Evolutionary conservation across 176 grass and related monocot genomes (phyloP).

Genomic region (Tuctoria greenei): DNA sequence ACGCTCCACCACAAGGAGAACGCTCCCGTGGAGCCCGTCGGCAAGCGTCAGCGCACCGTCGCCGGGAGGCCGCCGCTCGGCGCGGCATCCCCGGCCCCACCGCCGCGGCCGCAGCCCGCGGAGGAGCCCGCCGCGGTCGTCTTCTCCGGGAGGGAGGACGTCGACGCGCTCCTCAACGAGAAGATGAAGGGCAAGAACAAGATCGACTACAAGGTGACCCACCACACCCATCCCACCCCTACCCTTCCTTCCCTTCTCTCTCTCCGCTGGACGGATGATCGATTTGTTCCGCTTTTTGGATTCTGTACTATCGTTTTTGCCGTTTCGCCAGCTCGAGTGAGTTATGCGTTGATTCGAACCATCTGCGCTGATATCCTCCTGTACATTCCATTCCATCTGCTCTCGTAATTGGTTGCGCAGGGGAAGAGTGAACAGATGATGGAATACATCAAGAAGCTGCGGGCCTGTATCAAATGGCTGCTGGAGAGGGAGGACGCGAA

Average conservation of each 20-base stretch:
- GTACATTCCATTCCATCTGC: no score
- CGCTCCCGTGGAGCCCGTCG: not conserved
- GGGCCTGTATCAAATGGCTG: constrained; percentile 68
- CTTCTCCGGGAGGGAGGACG: constrained; percentile 55
- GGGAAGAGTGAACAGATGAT: constrained; percentile 76
- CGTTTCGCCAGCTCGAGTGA: no score
- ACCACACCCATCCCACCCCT: not conserved
- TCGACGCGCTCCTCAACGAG: constrained; percentile 61
- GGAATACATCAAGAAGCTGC: constrained; percentile 76
- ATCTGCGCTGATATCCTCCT: no score
- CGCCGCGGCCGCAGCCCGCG: no score
- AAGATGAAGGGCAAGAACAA: constrained; percentile 88
- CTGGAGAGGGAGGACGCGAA: constrained; percentile 57
- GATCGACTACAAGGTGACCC: constrained; percentile 71
- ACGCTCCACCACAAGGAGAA: constrained; percentile 46
- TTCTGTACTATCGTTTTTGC: not conserved
- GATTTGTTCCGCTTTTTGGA: no score
- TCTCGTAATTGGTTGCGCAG: constrained; percentile 17
- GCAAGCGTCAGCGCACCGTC: constrained; percentile 50
- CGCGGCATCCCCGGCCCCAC: constrained; percentile 8
- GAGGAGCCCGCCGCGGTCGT: constrained; percentile 40
- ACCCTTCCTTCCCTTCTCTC: not conserved
- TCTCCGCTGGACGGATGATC: no score
- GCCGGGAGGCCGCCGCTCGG: constrained; percentile 38
- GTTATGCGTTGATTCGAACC: no score